Conservation (phyloP, 495 filamentous ascomycete genomes). For the Penicillium pancosmium region DNA sequence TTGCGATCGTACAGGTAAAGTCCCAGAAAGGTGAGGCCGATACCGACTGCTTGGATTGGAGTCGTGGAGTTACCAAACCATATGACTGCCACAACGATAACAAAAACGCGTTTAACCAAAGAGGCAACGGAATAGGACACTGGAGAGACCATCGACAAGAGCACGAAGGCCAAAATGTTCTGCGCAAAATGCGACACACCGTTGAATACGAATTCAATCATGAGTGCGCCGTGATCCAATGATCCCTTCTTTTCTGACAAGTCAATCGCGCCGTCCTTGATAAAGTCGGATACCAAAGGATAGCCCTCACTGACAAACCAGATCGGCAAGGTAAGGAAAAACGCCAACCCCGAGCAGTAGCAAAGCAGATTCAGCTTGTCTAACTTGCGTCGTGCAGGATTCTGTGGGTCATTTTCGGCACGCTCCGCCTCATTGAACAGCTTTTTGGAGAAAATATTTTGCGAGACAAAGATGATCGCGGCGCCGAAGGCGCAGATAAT, state of each 20-base stretch:
- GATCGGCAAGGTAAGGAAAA: conserved; percentile 85
- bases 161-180: conserved; percentile 90
- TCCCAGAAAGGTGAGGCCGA: conserved; percentile 85
- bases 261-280: conserved; percentile 65
- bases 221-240: conserved; percentile 76
- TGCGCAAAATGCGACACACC: conserved; percentile 96
- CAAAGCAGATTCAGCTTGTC: conserved; percentile 97
- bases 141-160: conserved; percentile 88
- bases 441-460: conserved; percentile 98
- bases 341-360: conserved; percentile 91
- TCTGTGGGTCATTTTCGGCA: conserved; percentile 69
- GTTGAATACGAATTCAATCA: conserved; percentile 91
- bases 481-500: conserved; percentile 84
- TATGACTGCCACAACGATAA: conserved; percentile 90
- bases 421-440: conserved; percentile 95
- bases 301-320: conserved; percentile 93
- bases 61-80: conserved; percentile 95
- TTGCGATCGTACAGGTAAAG: conserved; percentile 97
- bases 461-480: conserved; percentile 93
- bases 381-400: conserved; percentile 66
- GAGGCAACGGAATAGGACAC: conserved; percentile 97
- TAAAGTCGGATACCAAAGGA: conserved; percentile 54
- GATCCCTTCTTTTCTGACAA: conserved; percentile 64
- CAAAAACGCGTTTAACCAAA: conserved; percentile 95
- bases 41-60: conserved; percentile 77